Percentiles rank a stretch among this genome's conserved stretches.
Evolutionary conservation across 2,329 filamentous ascomycete species (phyloP).

Genomic region (Fusarium sp.): DNA sequence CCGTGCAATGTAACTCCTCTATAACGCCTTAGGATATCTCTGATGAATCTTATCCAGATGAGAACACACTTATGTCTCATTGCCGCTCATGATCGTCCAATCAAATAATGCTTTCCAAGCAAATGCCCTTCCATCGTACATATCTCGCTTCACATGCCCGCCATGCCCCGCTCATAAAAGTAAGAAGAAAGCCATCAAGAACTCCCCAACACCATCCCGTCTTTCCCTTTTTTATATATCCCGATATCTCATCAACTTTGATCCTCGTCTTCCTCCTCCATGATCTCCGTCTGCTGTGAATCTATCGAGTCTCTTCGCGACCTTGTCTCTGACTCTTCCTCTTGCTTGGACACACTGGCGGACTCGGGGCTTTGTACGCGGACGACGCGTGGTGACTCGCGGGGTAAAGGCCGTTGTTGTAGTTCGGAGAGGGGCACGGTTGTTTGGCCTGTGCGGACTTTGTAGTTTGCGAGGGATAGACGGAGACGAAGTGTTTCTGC

Average conservation of each 20-base stretch:
- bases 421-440: slow-evolving; percentile 71
- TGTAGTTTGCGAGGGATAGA: slow-evolving; percentile 78
- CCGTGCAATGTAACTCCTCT: neutral
- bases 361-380: slow-evolving; percentile 38
- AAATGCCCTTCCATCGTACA: neutral
- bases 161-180: slow-evolving; percentile 8
- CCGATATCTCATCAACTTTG: neutral
- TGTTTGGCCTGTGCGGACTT: slow-evolving; percentile 77
- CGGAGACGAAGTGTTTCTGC: slow-evolving; percentile 73
- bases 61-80: slow-evolving; percentile 16
- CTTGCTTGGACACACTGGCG: neutral
- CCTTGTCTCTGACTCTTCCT: slow-evolving; percentile 3
- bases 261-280: slow-evolving; percentile 10
- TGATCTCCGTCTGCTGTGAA: slow-evolving; percentile 27
- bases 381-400: slow-evolving; percentile 33
- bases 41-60: slow-evolving; percentile 13
- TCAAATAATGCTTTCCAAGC: slow-evolving; percentile 3
- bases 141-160: slow-evolving; percentile 8
- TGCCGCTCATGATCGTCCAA: slow-evolving; percentile 16
- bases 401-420: slow-evolving; percentile 50
- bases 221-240: neutral
- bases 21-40: slow-evolving; percentile 34
- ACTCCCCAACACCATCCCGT: slow-evolving; percentile 21
- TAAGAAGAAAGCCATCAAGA: slow-evolving; percentile 7
- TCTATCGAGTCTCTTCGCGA: slow-evolving; percentile 27